Evolutionary conservation across 371 early-diverging fungal species (phyloP).

Genomic region (Zychaea mexicana): DNA sequence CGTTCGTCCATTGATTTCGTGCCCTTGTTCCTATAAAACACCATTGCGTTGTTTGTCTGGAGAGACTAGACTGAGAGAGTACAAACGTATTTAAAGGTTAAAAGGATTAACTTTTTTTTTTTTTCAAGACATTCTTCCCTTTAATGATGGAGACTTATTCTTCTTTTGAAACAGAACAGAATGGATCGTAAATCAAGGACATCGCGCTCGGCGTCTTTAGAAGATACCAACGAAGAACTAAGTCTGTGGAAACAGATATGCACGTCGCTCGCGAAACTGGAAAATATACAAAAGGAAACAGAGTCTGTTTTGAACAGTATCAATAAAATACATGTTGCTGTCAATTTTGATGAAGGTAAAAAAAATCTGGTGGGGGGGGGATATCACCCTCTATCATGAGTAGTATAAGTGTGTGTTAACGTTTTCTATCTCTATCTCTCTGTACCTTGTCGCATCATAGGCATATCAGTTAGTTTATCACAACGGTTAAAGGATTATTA

Average conservation of each 20-base stretch:
- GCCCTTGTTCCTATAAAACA: too few relatives aligned
- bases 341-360: conserved; percentile 50
- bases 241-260: conserved; percentile 66
- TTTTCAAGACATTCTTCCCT: too few relatives aligned
- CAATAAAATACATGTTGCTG: conserved; percentile 39
- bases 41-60: too few relatives aligned
- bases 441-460: too few relatives aligned
- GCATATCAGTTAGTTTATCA: conserved; percentile 28
- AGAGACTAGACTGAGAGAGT: too few relatives aligned
- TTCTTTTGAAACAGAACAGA: too few relatives aligned
- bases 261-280: conserved; percentile 49
- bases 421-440: conserved; percentile 11
- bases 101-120: too few relatives aligned
- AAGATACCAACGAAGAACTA: conserved; percentile 56
- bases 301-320: conserved; percentile 39
- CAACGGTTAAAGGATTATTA: conserved; percentile 39
- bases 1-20: too few relatives aligned
- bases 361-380: not conserved
- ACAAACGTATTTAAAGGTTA: too few relatives aligned
- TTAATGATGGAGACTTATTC: too few relatives aligned
- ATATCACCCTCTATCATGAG: not conserved
- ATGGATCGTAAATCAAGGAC: conserved; percentile 58
- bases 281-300: conserved; percentile 48
- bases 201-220: conserved; percentile 50
- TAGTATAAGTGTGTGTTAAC: conserved; percentile 2